Evolutionary conservation across 768 basidiomycete genomes (phyloP).

Genomic region (Lyophyllum semitale): DNA sequence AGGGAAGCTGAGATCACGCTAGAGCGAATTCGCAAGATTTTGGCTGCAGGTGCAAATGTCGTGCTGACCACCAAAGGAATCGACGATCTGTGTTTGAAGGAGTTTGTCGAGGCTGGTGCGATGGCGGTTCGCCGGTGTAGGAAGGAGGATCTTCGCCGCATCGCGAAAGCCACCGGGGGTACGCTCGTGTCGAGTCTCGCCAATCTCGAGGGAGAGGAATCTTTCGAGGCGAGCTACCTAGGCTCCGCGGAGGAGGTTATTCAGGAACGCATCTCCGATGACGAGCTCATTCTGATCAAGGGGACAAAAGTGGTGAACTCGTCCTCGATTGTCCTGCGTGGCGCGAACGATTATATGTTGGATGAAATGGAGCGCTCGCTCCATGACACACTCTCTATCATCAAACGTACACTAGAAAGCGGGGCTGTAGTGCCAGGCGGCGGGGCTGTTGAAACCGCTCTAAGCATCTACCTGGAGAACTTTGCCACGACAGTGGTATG

Average conservation of each 20-base stretch:
- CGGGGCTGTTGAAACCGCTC: slow-evolving; percentile 94
- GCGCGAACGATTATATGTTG: slow-evolving; percentile 98
- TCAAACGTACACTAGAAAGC: slow-evolving; percentile 96
- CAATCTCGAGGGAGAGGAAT: slow-evolving; percentile 97
- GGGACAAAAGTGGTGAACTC: slow-evolving; percentile 97
- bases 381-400: slow-evolving; percentile 92
- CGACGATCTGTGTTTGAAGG: slow-evolving; percentile 96
- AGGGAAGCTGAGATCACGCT: slow-evolving; percentile 96
- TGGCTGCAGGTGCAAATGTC: slow-evolving; percentile 95
- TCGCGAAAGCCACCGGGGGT: slow-evolving; percentile 96
- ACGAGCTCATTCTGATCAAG: slow-evolving; percentile 96
- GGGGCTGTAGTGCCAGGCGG: slow-evolving; percentile 96
- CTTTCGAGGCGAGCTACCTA: slow-evolving; percentile 88
- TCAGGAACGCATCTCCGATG: slow-evolving; percentile 97
- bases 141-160: slow-evolving; percentile 96
- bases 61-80: slow-evolving; percentile 98
- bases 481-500: slow-evolving; percentile 96
- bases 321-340: slow-evolving; percentile 88
- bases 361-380: slow-evolving; percentile 99
- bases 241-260: slow-evolving; percentile 96
- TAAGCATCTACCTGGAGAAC: slow-evolving; percentile 97
- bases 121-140: slow-evolving; percentile 98
- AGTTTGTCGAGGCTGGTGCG: slow-evolving; percentile 98
- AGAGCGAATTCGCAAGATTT: slow-evolving; percentile 93
- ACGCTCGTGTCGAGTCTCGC: slow-evolving; percentile 90